Percentiles rank a stretch among this genome's conserved stretches.
These are phyloP conservation scores for Gossypium bickii DNA, from an alignment of 345 rosid genomes.

Conservation along the genomic window DNA sequence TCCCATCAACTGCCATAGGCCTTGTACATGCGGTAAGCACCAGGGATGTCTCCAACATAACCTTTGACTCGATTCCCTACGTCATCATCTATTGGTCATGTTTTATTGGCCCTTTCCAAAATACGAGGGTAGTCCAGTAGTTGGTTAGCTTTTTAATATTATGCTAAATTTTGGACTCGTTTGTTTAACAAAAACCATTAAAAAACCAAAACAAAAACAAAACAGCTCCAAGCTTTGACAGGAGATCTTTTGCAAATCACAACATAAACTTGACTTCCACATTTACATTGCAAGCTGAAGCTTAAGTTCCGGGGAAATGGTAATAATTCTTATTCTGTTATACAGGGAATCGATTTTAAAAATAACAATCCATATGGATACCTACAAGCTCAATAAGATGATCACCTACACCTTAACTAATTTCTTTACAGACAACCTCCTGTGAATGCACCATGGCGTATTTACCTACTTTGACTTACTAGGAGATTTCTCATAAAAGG, in stretches of 20 bases:
- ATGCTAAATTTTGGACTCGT: too few relatives aligned
- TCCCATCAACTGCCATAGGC: too few relatives aligned
- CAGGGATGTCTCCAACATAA: too few relatives aligned
- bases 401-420: not conserved
- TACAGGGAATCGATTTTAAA: slow-evolving; percentile 2
- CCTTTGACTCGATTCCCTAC: too few relatives aligned
- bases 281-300: not conserved
- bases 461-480: not conserved
- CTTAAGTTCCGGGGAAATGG: not conserved
- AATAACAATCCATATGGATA: slow-evolving; percentile 16
- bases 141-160: too few relatives aligned
- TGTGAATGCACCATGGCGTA: not conserved
- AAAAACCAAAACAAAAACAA: not conserved
- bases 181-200: too few relatives aligned
- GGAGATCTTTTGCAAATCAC: not conserved
- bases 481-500: not conserved
- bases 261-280: not conserved
- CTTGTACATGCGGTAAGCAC: too few relatives aligned
- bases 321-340: not conserved
- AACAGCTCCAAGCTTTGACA: not conserved
- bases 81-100: too few relatives aligned
- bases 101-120: too few relatives aligned
- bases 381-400: slow-evolving; percentile 9
- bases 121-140: too few relatives aligned
- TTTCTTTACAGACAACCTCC: slow-evolving; percentile 8